These are phyloP conservation scores for Galeopsis tetrahit DNA, from an alignment of 257 asterid genomes.

Conservation along the genomic window DNA sequence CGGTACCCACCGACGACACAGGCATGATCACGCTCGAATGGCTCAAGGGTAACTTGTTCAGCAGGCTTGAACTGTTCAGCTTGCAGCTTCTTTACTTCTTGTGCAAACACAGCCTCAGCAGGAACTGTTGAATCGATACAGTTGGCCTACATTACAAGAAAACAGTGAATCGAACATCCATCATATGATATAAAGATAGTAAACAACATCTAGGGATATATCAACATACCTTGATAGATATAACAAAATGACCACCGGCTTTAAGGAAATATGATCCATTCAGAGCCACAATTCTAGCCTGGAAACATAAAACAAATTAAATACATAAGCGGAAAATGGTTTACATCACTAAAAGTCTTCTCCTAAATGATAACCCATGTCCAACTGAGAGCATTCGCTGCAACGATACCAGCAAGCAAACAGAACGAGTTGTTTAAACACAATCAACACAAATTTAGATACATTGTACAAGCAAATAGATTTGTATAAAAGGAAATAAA, in stretches of 20 bases:
- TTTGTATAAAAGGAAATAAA: neutral
- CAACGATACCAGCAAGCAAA: neutral
- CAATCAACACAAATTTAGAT: no score
- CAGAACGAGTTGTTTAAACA: neutral
- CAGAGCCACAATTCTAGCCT: slow-evolving; percentile 93
- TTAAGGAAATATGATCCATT: slow-evolving; percentile 88
- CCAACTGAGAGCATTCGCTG: neutral
- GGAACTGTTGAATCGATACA: slow-evolving; percentile 92
- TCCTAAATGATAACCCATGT: neutral
- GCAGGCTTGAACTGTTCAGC: slow-evolving; percentile 84
- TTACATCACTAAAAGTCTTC: no score
- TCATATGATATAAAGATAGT: no score
- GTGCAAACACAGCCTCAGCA: slow-evolving; percentile 87
- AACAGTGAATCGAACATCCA: no score
- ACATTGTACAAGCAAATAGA: no score
- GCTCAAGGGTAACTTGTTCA: slow-evolving; percentile 94
- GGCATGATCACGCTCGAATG: slow-evolving; percentile 98
- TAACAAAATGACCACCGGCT: slow-evolving; percentile 88
- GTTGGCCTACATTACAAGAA: slow-evolving; percentile 58
- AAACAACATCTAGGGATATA: neutral
- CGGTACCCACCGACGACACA: slow-evolving; percentile 91
- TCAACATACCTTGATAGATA: slow-evolving; percentile 79
- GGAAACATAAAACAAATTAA: slow-evolving; percentile 28
- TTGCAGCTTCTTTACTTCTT: slow-evolving; percentile 84
- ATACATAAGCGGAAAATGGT: neutral